Evolutionary conservation across 2,329 filamentous ascomycete genomes (phyloP), one percentile per base, ranked within the genome.

Genomic region (Fusarium torulosum): DNA sequence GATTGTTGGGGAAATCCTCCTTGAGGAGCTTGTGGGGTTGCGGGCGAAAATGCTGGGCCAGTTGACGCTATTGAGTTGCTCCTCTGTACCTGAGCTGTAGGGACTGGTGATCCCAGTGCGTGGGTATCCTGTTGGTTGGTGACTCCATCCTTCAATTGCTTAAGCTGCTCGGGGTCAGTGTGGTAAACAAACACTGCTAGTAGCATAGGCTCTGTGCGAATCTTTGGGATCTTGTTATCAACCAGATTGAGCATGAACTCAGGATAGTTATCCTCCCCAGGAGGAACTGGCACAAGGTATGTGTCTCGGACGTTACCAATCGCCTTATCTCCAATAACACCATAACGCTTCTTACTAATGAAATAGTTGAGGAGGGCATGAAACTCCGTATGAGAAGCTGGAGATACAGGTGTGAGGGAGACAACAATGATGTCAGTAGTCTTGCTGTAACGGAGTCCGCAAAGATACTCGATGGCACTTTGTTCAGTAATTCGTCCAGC

Each of bases 241-340:
- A 93, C 90, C n/a, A 98, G 85, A 74, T 97, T 91, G 63, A 93
- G 87, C 77, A 97, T 88, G 72, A 97, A 97, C 64, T 94, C 92
- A 0, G 96, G 95, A 42, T 95, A 86, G 49, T 86, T 87, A 33
- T 83, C 84, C 25, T 87, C 84, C 25, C 92, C 93, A 7, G 89
- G 85, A 31, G 93, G 88, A 6, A 98, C 88, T 0, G 96, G 95
- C 11, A 97, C 90, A 31, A 98, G 86, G 77, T 98, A 98, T 2
- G 94, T 92, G 75, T 98, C 95, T 61, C 94, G 90, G 47, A 97
- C 91, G 62, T 93, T 90, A 20, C 88, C 86, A 29, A 89, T 80
- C 1, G 87, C 86, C 76, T 92, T 91, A 75, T 95, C 92, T 15
- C 90, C 90, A 8, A 97, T 86, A 2, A 98, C 95, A 20, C 94